phyloP scores from a whole-genome alignment of 345 rosid species.

The Cardamine occulta region DNA sequence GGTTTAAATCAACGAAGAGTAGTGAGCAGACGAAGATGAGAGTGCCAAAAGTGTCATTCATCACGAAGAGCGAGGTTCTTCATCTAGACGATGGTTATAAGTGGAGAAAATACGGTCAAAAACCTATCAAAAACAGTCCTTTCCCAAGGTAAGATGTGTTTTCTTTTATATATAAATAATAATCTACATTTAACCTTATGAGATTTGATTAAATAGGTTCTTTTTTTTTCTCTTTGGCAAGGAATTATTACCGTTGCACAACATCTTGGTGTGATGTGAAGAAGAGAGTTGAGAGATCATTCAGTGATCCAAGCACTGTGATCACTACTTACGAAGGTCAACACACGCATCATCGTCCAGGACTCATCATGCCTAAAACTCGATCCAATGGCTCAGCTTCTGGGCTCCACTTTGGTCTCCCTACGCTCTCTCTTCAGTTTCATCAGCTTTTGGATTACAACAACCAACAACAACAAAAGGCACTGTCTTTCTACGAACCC shows the following conservation, averaged over 20 bases:
- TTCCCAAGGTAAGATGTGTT: conserved; percentile 67
- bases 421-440: conserved; percentile 34
- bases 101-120: conserved; percentile 98
- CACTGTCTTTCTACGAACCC: conserved; percentile 7
- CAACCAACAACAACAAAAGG: conserved; percentile 20
- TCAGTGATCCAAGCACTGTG: conserved; percentile 66
- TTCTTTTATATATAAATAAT: neutral
- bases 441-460: conserved; percentile 38
- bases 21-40: conserved; percentile 67
- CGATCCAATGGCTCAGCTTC: conserved; percentile 49
- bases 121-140: conserved; percentile 87
- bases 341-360: conserved; percentile 77
- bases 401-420: conserved; percentile 51
- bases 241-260: conserved; percentile 98
- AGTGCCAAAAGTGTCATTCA: conserved; percentile 82
- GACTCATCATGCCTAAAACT: conserved; percentile 49
- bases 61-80: conserved; percentile 92
- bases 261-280: conserved; percentile 81
- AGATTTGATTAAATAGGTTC: neutral
- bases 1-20: conserved; percentile 64
- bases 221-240: conserved; percentile 34
- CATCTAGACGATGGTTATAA: conserved; percentile 91
- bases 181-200: neutral
- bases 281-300: conserved; percentile 89
- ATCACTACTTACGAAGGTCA: conserved; percentile 92